A percentile compares a stretch with the other conserved stretches of the same genome.
These are phyloP conservation scores for Graphilbum sp. DNA, from an alignment of 2,329 filamentous ascomycete genomes.

Conservation along the genomic window DNA sequence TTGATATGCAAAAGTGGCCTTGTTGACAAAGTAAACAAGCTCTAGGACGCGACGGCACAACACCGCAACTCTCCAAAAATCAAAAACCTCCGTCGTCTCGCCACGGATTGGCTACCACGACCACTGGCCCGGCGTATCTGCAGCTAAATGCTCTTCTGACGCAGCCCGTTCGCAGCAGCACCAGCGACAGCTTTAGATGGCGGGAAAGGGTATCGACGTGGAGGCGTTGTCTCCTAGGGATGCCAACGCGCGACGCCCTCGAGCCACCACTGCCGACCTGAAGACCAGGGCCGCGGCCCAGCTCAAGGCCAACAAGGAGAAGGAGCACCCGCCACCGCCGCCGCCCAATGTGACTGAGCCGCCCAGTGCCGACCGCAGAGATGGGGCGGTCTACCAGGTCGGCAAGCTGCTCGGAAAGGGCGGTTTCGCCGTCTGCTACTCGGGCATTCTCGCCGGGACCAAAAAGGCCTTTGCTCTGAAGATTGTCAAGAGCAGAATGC, in stretches of 20 bases:
- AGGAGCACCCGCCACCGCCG: slow-evolving; percentile 51
- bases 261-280: slow-evolving; percentile 26
- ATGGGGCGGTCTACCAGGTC: slow-evolving; percentile 58
- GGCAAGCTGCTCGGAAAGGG: slow-evolving; percentile 64
- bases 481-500: slow-evolving; percentile 73
- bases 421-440: slow-evolving; percentile 69
- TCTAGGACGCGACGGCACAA: too few species aligned
- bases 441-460: slow-evolving; percentile 48
- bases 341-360: slow-evolving; percentile 43
- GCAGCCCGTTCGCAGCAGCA: neutral
- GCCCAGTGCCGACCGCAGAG: slow-evolving; percentile 49
- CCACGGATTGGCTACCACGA: too few species aligned
- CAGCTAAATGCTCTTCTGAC: neutral
- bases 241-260: slow-evolving; percentile 41
- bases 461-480: slow-evolving; percentile 60
- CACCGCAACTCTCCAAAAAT: neutral
- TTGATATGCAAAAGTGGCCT: too few species aligned
- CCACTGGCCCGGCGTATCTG: too few species aligned
- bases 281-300: slow-evolving; percentile 36
- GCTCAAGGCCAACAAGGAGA: slow-evolving; percentile 41
- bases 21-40: too few species aligned
- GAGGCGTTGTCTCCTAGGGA: slow-evolving; percentile 50
- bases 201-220: slow-evolving; percentile 35
- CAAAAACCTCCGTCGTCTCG: too few species aligned
- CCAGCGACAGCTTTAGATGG: slow-evolving; percentile 18